A percentile compares a stretch with the other conserved stretches of the same genome.
Conservation (phyloP, 1,139 yeast species). For the Debaryomycetaceae sp. region DNA sequence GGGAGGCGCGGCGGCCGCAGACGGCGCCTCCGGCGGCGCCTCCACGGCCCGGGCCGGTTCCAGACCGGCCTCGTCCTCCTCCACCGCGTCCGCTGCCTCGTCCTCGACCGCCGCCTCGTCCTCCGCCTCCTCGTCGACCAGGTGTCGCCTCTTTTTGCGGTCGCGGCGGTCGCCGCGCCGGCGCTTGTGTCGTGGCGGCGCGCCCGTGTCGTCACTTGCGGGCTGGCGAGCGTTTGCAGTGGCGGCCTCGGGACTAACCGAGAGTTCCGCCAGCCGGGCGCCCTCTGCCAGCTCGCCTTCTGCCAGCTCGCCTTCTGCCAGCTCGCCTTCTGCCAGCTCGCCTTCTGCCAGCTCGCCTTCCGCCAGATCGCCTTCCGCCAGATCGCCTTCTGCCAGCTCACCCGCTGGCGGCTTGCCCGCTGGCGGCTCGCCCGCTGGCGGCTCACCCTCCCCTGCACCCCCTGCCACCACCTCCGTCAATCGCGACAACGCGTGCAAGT, state of each 20-base stretch:
- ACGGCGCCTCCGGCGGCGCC: conserved; percentile 14
- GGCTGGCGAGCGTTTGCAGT: conserved; percentile 3
- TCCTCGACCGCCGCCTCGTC: conserved; percentile 1
- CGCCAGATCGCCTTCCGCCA: background rate
- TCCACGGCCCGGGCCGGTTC: conserved; percentile 9
- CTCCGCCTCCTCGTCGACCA: conserved; percentile 6
- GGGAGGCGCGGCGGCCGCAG: background rate
- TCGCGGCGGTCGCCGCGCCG: too few species aligned
- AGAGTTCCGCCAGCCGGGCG: too few species aligned
- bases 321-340: background rate
- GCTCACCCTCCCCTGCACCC: conserved; percentile 35
- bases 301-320: too few species aligned
- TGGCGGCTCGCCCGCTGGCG: conserved; percentile 17
- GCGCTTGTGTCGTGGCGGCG: too few species aligned
- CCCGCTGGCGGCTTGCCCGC: conserved; percentile 2
- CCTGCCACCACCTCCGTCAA: conserved; percentile 38
- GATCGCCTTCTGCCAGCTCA: conserved; percentile 5
- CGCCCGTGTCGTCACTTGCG: conserved; percentile 2
- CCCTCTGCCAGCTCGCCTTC: too few species aligned
- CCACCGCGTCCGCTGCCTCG: conserved; percentile 5
- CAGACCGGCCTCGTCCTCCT: conserved; percentile 7
- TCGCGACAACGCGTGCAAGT: conserved; percentile 35
- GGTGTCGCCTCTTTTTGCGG: conserved; percentile 1
- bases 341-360: conserved; percentile 3
- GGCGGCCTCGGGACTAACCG: too few species aligned